These are phyloP conservation scores for Auriculariales sp. DNA, from an alignment of 768 basidiomycete species.

Conservation along the genomic window DNA sequence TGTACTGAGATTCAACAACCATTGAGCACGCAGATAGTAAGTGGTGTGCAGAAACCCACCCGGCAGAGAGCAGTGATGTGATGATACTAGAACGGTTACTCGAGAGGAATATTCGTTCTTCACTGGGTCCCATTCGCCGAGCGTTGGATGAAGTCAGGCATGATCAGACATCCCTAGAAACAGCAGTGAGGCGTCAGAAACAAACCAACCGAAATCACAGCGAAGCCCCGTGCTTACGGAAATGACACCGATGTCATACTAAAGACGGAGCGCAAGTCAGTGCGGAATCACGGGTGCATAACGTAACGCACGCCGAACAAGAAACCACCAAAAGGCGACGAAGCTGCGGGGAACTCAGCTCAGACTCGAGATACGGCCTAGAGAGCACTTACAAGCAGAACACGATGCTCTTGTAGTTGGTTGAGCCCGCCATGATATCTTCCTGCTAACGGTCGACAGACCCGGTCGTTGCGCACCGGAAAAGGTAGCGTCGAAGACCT, in stretches of 20 bases:
- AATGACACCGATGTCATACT: conserved; percentile 71
- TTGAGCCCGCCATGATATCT: no score
- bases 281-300: not conserved
- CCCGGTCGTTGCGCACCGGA: no score
- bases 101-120: conserved; percentile 38
- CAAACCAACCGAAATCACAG: not conserved
- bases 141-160: conserved; percentile 58
- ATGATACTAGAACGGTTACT: conserved; percentile 61
- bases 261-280: conserved; percentile 46
- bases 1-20: no score
- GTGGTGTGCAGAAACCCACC: conserved; percentile 24
- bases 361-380: no score
- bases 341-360: no score
- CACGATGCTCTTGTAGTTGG: conserved; percentile 44
- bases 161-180: conserved; percentile 67
- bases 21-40: no score
- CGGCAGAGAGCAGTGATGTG: conserved; percentile 63
- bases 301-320: not conserved
- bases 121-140: conserved; percentile 33
- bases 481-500: no score
- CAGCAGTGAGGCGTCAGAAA: not conserved
- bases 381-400: no score
- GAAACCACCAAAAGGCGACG: conserved; percentile 53
- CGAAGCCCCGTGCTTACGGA: no score
- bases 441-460: no score